Base-by-base conservation (phyloP, 2,329 filamentous ascomycete species). In the Penicillium expansum region DNA sequence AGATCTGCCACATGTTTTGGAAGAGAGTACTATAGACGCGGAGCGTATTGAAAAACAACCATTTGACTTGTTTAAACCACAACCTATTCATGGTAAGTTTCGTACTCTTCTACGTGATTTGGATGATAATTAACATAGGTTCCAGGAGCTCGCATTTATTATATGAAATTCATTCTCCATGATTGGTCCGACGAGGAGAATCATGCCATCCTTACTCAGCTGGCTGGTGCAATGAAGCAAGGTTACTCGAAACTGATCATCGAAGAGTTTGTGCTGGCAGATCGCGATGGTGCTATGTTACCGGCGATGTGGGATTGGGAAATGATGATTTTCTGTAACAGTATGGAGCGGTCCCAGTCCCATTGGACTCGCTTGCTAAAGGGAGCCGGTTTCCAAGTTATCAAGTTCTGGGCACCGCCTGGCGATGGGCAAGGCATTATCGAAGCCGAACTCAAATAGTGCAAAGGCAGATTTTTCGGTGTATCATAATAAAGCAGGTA, bases 241-340 rank as follows among this genome's bases (percentile, higher is more conserved):
- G 67, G 71, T 0, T 71, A 74, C 9, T 77, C 75, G 0, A 63
- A 67, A 16, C 65, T 79, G 3, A 52, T 80, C 1, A 72, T 79
- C 41, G 71, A 76, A 29, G 77, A 79, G 22, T 69, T 76, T 33
- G 69, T 76, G 4, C 53, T 77, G 2, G 69, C 74, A 1, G 60
- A 76, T 27, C 53, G 38, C 5, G 65, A 65, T 1, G 68, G 63
- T 5, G 47, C 64, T 8, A 63, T 64, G 57, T 49, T 71, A 22
- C 65, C 67, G 0, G 62, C 67, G 0, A 57, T 64, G 14, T 52
- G 70, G 27, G 76, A 78, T 52, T 48, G 30, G 44, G 30, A 24
- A 35, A 75, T 79, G 71, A 69, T 76, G 66, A 42, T 65, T 0
- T 58, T 61, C 3, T 62, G 74, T 20, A 69, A 62, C 5, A 64